Conservation (phyloP, 1,284 basidiomycete species). For the Termitomyces sp. region DNA sequence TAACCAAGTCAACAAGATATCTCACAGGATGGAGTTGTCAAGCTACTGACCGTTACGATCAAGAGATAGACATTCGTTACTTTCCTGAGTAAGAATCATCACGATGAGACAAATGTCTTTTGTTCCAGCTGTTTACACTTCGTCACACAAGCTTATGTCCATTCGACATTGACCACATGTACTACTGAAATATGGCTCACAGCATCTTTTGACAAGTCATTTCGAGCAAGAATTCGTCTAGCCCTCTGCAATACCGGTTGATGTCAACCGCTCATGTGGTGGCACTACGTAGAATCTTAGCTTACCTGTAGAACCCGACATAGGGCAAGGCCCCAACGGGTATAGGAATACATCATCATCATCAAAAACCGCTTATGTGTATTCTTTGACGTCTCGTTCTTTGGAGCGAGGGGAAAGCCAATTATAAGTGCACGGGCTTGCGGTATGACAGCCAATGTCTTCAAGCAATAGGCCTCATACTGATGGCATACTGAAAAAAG, state of each 20-base stretch:
- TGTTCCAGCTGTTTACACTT: background rate
- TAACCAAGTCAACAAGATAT: slow-evolving; percentile 1
- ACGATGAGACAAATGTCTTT: background rate
- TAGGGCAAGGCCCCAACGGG: too few species aligned
- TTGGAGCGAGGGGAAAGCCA: background rate
- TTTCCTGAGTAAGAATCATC: background rate
- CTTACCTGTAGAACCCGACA: too few species aligned
- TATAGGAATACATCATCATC: too few species aligned
- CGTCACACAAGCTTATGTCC: background rate
- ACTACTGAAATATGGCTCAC: background rate
- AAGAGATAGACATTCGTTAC: background rate
- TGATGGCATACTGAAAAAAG: background rate
- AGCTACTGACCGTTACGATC: slow-evolving; percentile 12
- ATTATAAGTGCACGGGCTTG: background rate
- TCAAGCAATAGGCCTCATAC: background rate
- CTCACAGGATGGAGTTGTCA: slow-evolving; percentile 15
- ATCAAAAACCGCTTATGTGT: background rate
- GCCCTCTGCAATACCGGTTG: background rate
- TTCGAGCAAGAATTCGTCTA: background rate
- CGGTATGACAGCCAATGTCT: background rate
- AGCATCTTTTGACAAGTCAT: background rate
- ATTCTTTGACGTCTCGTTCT: background rate
- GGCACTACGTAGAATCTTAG: too few species aligned
- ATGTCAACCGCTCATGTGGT: too few species aligned
- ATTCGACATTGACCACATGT: background rate